Conservation (phyloP, 1,139 yeast genomes). For the Zygoascus meyerae region DNA sequence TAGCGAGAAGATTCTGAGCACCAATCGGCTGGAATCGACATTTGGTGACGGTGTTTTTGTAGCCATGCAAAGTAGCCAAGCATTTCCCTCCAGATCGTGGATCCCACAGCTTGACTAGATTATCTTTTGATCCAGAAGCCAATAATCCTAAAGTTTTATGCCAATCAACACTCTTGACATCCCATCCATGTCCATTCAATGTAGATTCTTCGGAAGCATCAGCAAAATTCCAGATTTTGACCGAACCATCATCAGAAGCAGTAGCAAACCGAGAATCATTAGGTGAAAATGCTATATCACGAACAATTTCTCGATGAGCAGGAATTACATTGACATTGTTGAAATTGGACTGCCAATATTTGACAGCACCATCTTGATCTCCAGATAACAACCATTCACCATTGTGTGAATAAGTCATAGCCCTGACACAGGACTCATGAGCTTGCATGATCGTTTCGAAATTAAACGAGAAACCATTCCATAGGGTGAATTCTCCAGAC, state of each 20-base stretch:
- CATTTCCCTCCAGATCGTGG: constrained; percentile 79
- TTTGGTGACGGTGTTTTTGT: constrained; percentile 85
- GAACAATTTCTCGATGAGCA: constrained; percentile 77
- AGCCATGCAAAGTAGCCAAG: constrained; percentile 78
- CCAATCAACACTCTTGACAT: constrained; percentile 96
- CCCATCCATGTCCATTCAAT: constrained; percentile 96
- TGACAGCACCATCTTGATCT: constrained; percentile 84
- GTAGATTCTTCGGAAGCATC: constrained; percentile 80
- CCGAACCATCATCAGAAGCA: constrained; percentile 82
- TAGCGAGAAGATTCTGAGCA: constrained; percentile 68
- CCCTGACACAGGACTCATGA: constrained; percentile 83
- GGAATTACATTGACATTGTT: constrained; percentile 78
- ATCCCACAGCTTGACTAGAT: constrained; percentile 90
- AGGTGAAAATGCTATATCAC: constrained; percentile 86
- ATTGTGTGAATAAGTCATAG: constrained; percentile 76
- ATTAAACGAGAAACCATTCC: constrained; percentile 95
- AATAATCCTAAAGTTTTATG: constrained; percentile 76
- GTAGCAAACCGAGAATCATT: constrained; percentile 86
- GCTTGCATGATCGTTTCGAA: constrained; percentile 98
- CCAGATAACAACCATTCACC: constrained; percentile 95
- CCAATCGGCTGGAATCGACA: constrained; percentile 68
- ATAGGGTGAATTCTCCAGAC: constrained; percentile 91
- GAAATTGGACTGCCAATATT: constrained; percentile 97
- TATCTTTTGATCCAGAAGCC: constrained; percentile 76
- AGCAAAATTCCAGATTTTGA: constrained; percentile 92